Percentiles rank a stretch among this genome's conserved stretches.
phyloP scores from a whole-genome alignment of 2,329 filamentous ascomycete species.

The Lanzia echinophila region DNA sequence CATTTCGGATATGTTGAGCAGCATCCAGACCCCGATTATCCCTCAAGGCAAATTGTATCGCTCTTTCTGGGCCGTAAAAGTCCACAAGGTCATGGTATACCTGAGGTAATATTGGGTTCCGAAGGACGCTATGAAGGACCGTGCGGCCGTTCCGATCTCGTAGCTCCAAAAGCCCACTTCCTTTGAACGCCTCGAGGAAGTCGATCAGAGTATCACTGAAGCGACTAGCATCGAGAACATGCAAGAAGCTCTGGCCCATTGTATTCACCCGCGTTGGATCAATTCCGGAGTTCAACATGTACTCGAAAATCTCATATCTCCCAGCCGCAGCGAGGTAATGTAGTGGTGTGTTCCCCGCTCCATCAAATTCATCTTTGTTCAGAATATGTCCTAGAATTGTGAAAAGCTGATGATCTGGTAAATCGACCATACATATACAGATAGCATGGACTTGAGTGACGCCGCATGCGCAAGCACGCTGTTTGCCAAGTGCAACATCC shows the following conservation, averaged over 20 bases:
- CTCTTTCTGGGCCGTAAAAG: neutral
- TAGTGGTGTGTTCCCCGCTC: conserved; percentile 6
- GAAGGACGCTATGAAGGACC: conserved; percentile 5
- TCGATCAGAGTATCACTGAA: conserved; percentile 9
- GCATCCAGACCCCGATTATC: conserved; percentile 7
- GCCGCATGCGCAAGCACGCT: neutral
- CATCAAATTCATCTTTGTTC: conserved; percentile 1
- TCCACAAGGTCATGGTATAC: conserved; percentile 3
- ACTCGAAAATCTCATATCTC: conserved; percentile 1
- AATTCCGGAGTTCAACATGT: conserved; percentile 2
- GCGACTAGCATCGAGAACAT: conserved; percentile 6
- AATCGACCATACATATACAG: conserved; percentile 4
- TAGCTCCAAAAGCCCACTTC: conserved; percentile 4
- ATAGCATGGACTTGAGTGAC: conserved; percentile 7
- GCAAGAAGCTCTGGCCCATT: conserved; percentile 5
- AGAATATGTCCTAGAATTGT: neutral
- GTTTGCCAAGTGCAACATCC: neutral
- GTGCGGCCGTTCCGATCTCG: conserved; percentile 8
- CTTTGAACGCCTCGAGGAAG: conserved; percentile 5
- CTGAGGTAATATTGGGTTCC: conserved; percentile 1
- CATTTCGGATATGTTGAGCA: conserved; percentile 5
- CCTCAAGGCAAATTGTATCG: conserved; percentile 3
- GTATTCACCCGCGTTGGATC: neutral
- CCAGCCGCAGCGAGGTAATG: conserved; percentile 9
- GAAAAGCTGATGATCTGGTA: conserved; percentile 2